These are phyloP conservation scores for Malus sylvestris DNA, from an alignment of 306 rosid genomes.

Conservation along the genomic window DNA sequence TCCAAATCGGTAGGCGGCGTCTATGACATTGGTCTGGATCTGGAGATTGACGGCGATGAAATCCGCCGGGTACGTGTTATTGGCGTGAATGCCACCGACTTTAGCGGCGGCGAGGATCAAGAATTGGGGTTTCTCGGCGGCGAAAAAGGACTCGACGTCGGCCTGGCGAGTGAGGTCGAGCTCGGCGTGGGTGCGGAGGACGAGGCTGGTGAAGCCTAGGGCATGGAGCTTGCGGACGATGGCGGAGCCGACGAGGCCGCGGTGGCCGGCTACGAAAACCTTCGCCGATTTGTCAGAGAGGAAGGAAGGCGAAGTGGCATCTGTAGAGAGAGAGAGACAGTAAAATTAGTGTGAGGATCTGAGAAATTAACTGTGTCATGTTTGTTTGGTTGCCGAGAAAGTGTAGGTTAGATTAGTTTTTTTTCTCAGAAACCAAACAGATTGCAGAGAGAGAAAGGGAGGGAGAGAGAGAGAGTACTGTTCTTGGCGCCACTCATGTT, in stretches of 20 bases:
- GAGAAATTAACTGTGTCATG: neutral
- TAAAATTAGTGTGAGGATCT: slow-evolving; percentile 2
- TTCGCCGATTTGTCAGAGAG: slow-evolving; percentile 64
- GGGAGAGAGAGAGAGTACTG: slow-evolving; percentile 31
- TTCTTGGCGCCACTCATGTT: slow-evolving; percentile 51
- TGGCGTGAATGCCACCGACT: slow-evolving; percentile 97
- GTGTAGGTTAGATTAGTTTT: neutral
- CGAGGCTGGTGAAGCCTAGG: slow-evolving; percentile 61
- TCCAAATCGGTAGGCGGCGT: slow-evolving; percentile 64
- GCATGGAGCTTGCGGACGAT: slow-evolving; percentile 66
- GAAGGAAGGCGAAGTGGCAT: slow-evolving; percentile 33
- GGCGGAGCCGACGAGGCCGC: slow-evolving; percentile 94
- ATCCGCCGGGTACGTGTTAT: slow-evolving; percentile 88
- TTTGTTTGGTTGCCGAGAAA: slow-evolving; percentile 8
- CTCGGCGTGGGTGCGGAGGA: slow-evolving; percentile 63
- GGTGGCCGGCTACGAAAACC: slow-evolving; percentile 90
- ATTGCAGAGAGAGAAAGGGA: neutral
- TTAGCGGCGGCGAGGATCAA: slow-evolving; percentile 91
- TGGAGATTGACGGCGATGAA: slow-evolving; percentile 85
- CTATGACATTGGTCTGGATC: slow-evolving; percentile 83
- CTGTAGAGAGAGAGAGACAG: slow-evolving; percentile 11
- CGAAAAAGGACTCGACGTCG: slow-evolving; percentile 84
- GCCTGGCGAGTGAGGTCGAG: slow-evolving; percentile 82
- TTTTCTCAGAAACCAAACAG: slow-evolving; percentile 9
- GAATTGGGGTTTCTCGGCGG: slow-evolving; percentile 60